Evolutionary conservation across 495 filamentous ascomycete species (phyloP).

Genomic region (Massariosphaeria phaeospora): DNA sequence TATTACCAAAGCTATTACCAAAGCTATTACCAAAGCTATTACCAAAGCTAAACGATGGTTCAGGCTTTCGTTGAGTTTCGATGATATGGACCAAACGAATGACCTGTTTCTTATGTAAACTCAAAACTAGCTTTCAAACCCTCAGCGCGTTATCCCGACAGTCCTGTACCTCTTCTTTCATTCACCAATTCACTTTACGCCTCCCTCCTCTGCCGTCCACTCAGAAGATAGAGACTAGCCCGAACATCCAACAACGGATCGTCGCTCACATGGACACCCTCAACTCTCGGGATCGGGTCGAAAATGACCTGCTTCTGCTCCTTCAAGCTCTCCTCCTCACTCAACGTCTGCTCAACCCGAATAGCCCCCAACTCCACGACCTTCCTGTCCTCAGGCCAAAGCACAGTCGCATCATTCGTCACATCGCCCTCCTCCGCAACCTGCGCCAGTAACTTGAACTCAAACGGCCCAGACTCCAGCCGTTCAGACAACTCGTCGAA

Average conservation of each 20-base stretch:
- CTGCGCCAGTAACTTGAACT: conserved; percentile 48
- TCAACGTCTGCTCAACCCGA: conserved; percentile 40
- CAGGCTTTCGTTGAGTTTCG: no score
- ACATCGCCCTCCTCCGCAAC: conserved; percentile 48
- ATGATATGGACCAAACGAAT: no score
- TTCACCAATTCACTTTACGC: conserved; percentile 11
- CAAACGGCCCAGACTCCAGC: conserved; percentile 37
- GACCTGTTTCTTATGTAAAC: no score
- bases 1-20: no score
- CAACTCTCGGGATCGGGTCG: conserved; percentile 51
- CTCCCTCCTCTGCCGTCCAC: conserved; percentile 45
- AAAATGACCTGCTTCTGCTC: conserved; percentile 51
- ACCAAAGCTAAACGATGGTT: no score
- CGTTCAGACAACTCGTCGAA: conserved; percentile 42
- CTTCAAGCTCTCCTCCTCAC: conserved; percentile 36
- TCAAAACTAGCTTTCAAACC: no score
- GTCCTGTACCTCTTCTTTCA: background rate
- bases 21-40: no score
- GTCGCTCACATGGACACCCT: conserved; percentile 47
- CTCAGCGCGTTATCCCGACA: background rate
- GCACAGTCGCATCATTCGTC: conserved; percentile 48
- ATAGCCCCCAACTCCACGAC: conserved; percentile 49
- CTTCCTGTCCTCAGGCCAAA: conserved; percentile 48
- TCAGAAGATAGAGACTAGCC: conserved; percentile 50
- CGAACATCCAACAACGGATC: conserved; percentile 53